These are phyloP conservation scores for Saturnispora zaruensis DNA, from an alignment of 805 yeast species.

Conservation along the genomic window DNA sequence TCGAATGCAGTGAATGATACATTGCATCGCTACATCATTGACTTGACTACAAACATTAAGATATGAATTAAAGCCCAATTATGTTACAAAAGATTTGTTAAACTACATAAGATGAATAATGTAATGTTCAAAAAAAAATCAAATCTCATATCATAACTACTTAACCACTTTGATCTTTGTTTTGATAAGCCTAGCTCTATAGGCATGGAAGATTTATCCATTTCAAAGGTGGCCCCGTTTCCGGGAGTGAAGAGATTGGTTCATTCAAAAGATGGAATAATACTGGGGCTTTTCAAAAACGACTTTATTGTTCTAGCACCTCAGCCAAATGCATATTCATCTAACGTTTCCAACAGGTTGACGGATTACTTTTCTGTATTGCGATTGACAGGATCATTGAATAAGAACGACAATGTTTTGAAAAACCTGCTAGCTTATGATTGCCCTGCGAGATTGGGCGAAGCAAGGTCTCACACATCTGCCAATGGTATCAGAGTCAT, in stretches of 20 bases:
- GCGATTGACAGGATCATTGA: conserved; percentile 9
- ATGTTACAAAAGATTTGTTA: no score
- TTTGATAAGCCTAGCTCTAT: neutral
- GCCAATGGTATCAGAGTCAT: conserved; percentile 4
- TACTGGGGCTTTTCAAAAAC: conserved; percentile 9
- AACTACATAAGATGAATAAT: no score
- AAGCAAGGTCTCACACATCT: conserved; percentile 7
- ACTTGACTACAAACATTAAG: no score
- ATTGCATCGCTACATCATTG: no score
- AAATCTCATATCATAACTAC: neutral
- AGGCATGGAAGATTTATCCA: conserved; percentile 9
- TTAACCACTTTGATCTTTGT: neutral
- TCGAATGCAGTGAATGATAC: no score
- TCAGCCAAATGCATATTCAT: neutral
- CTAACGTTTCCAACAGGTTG: conserved; percentile 2
- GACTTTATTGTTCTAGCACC: conserved; percentile 12
- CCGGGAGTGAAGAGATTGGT: conserved; percentile 7
- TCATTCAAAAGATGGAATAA: conserved; percentile 14
- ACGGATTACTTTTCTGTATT: conserved; percentile 9
- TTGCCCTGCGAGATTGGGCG: conserved; percentile 10
- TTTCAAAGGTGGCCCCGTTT: conserved; percentile 6
- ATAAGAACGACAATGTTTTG: conserved; percentile 10
- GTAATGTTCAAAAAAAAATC: neutral
- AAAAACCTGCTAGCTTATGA: conserved; percentile 8
- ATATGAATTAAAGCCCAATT: no score